Conservation (phyloP, 2,329 filamentous ascomycete species). For the Myriosclerotinia curreyana region DNA sequence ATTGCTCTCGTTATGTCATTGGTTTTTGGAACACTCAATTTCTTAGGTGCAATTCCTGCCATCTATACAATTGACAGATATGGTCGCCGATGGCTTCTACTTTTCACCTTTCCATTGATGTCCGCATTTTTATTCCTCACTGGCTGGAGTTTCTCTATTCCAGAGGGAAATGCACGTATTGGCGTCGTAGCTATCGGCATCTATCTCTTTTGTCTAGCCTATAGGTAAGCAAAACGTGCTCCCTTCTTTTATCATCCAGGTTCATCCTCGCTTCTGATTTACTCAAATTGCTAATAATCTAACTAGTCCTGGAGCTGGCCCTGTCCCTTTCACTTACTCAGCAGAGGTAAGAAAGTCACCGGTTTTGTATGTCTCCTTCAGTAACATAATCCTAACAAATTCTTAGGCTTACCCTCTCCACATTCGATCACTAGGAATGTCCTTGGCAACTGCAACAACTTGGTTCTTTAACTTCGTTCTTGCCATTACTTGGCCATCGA, state of each 20-base stretch:
- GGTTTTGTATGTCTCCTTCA: background rate
- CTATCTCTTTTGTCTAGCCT: slow-evolving; percentile 62
- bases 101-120: slow-evolving; percentile 66
- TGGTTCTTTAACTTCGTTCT: slow-evolving; percentile 58
- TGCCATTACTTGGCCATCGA: slow-evolving; percentile 46
- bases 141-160: slow-evolving; percentile 52
- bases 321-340: slow-evolving; percentile 58
- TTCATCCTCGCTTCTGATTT: background rate
- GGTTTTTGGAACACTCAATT: slow-evolving; percentile 64
- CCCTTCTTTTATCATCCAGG: background rate
- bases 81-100: slow-evolving; percentile 60
- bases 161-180: slow-evolving; percentile 36
- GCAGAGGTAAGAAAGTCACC: slow-evolving; percentile 38
- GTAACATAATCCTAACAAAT: background rate
- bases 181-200: slow-evolving; percentile 53
- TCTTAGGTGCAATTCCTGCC: slow-evolving; percentile 60
- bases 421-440: slow-evolving; percentile 61
- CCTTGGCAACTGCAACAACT: slow-evolving; percentile 57
- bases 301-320: slow-evolving; percentile 54
- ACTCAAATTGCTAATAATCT: background rate
- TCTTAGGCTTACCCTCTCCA: slow-evolving; percentile 55
- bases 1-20: slow-evolving; percentile 58
- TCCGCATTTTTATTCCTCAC: slow-evolving; percentile 50
- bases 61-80: slow-evolving; percentile 67
- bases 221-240: slow-evolving; percentile 41